Percentiles rank a stretch among this genome's conserved stretches.
Conservation (phyloP, 805 yeast genomes). For the Wickerhamiella kazuoi region DNA sequence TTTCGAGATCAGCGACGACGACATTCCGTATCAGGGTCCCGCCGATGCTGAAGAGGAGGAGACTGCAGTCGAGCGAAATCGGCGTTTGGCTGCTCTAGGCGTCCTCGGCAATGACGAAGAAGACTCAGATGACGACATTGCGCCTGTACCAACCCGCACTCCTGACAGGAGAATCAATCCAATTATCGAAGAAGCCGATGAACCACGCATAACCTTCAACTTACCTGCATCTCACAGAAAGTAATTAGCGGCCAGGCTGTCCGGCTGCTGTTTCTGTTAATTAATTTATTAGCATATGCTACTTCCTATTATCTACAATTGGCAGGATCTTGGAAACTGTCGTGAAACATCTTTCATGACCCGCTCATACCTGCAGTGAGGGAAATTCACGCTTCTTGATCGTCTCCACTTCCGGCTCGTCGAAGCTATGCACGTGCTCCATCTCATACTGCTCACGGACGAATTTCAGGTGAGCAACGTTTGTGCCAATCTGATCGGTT, state of each 20-base stretch:
- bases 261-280: too few species aligned
- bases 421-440: slow-evolving; percentile 54
- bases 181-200: slow-evolving; percentile 4
- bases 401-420: slow-evolving; percentile 42
- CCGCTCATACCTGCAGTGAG: not conserved
- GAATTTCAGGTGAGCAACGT: slow-evolving; percentile 64
- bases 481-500: slow-evolving; percentile 55
- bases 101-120: slow-evolving; percentile 13
- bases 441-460: slow-evolving; percentile 63
- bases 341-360: too few species aligned
- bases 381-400: slow-evolving; percentile 61
- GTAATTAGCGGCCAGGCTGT: not conserved
- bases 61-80: slow-evolving; percentile 46
- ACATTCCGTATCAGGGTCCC: slow-evolving; percentile 13
- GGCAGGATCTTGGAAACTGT: too few species aligned
- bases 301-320: not conserved
- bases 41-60: slow-evolving; percentile 27
- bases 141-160: not conserved
- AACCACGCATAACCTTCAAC: slow-evolving; percentile 3
- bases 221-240: slow-evolving; percentile 1
- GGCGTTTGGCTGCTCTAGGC: slow-evolving; percentile 33
- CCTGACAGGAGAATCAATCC: slow-evolving; percentile 4
- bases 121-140: slow-evolving; percentile 11
- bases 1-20: slow-evolving; percentile 8
- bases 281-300: not conserved